These are phyloP conservation scores for Clavispora fructus DNA, from an alignment of 805 yeast genomes.

Conservation along the genomic window DNA sequence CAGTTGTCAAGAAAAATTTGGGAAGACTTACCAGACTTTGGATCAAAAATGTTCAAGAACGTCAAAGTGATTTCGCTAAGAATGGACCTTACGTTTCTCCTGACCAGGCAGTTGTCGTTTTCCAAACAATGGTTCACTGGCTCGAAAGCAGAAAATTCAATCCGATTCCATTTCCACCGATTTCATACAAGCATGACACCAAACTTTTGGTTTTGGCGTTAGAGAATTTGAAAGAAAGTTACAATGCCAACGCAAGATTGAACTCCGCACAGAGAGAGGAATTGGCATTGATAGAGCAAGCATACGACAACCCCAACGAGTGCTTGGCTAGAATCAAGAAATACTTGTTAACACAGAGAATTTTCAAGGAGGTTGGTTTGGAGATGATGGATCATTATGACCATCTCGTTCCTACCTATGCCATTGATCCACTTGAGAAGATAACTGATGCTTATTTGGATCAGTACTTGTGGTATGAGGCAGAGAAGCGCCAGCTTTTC, in stretches of 20 bases:
- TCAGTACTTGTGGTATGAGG: slow-evolving; percentile 95
- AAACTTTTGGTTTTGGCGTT: slow-evolving; percentile 83
- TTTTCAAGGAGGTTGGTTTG: slow-evolving; percentile 80
- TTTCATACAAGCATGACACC: slow-evolving; percentile 88
- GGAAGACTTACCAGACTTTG: slow-evolving; percentile 90
- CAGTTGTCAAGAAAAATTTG: slow-evolving; percentile 87
- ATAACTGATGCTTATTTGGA: slow-evolving; percentile 95
- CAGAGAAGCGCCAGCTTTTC: slow-evolving; percentile 77
- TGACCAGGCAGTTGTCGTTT: slow-evolving; percentile 82
- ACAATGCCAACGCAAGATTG: slow-evolving; percentile 58
- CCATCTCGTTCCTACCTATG: slow-evolving; percentile 78
- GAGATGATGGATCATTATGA: slow-evolving; percentile 91
- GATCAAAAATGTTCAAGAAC: slow-evolving; percentile 86
- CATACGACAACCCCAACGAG: slow-evolving; percentile 96
- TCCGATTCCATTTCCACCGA: slow-evolving; percentile 91
- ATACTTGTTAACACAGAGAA: slow-evolving; percentile 78
- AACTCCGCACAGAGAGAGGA: slow-evolving; percentile 90
- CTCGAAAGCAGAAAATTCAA: slow-evolving; percentile 75
- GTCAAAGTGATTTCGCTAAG: slow-evolving; percentile 72
- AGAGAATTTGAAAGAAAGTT: slow-evolving; percentile 80
- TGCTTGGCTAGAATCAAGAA: slow-evolving; percentile 80
- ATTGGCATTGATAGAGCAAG: slow-evolving; percentile 87
- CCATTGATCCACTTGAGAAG: slow-evolving; percentile 87
- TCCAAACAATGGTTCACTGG: slow-evolving; percentile 88
- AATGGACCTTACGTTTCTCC: slow-evolving; percentile 87